A percentile compares a stretch with the other conserved stretches of the same genome.
Evolutionary conservation across 2,329 filamentous ascomycete genomes (phyloP).

Genomic region (Penicillium sp.): DNA sequence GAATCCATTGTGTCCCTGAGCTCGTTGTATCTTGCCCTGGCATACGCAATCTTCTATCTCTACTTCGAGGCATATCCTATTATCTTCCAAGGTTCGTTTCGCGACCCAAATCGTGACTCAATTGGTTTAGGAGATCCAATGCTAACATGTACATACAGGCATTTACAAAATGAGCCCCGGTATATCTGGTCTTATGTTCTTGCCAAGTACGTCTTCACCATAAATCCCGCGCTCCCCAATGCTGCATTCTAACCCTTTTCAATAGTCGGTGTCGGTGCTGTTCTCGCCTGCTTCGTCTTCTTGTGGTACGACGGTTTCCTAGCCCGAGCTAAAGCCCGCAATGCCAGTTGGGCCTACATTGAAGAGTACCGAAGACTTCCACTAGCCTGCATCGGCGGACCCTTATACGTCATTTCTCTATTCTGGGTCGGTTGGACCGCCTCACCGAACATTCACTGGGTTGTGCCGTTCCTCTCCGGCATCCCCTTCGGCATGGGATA

Average conservation of each 20-base stretch:
- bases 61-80: conserved; percentile 74
- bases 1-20: conserved; percentile 72
- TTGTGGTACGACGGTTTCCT: conserved; percentile 66
- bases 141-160: conserved; percentile 47
- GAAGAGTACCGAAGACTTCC: conserved; percentile 65
- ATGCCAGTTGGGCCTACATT: conserved; percentile 24
- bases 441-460: conserved; percentile 36
- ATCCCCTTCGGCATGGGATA: conserved; percentile 65
- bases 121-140: conserved; percentile 47
- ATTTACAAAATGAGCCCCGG: conserved; percentile 40
- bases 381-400: conserved; percentile 70
- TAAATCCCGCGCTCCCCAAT: background rate
- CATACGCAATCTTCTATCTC: conserved; percentile 70
- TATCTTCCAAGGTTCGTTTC: conserved; percentile 58
- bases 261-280: conserved; percentile 60
- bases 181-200: conserved; percentile 35
- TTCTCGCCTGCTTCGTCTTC: conserved; percentile 63
- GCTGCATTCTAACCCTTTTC: background rate
- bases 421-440: conserved; percentile 50
- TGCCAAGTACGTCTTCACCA: conserved; percentile 31
- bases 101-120: background rate
- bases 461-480: conserved; percentile 60
- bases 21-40: conserved; percentile 69
- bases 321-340: conserved; percentile 50
- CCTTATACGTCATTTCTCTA: conserved; percentile 55